Evolutionary conservation across 495 filamentous ascomycete species (phyloP), one percentile per base, ranked within the genome.

Genomic region (Barbatosphaeria neglecta): DNA sequence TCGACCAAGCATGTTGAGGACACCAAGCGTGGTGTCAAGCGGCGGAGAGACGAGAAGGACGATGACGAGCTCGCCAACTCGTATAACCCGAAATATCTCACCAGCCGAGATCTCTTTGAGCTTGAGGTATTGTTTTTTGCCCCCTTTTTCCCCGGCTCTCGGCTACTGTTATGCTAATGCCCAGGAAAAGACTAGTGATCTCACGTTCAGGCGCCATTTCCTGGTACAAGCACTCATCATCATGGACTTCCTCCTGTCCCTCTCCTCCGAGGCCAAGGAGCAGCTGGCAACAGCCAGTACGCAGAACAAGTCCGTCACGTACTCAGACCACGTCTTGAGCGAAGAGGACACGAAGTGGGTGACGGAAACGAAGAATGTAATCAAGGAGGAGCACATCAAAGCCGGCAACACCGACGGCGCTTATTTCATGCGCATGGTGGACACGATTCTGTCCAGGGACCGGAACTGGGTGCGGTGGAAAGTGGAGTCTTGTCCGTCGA

Each of bases 391-490:
- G 18, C 94, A 95, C 59, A 74, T 99, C 23, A 81, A 86, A 55
- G 83, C 82, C 8, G 53, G 56, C 7, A 24, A 35, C 11, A 60
- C 65, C n/a, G 82, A 87, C 47, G 93, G 93, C 13, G 84, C 83
- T 46, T 92, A 93, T 62, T 99, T 96, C 64, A 86, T 86, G 60
- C 85, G 92, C 22, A 89, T 95, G 78, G 86, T 99, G 28, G 90
- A 96, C 56, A 95, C 89, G 4, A 88, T 97, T 16, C 74, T 99
- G 18, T 85, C 87, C 6, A 75, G 92, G 47, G 92, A 99, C 64
- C 95, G 95, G 63, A 94, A 95, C 54, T 99, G 92, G 92, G 88
- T 90, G 37, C 83, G 86, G 41, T 99, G 92, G 92, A 99, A 99
- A 64, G 79, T 87, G 8, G 92, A 97, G 63, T 82, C 78, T 43